These are phyloP conservation scores for Aspergillus ostianus DNA, from an alignment of 495 filamentous ascomycete species.

Conservation along the genomic window DNA sequence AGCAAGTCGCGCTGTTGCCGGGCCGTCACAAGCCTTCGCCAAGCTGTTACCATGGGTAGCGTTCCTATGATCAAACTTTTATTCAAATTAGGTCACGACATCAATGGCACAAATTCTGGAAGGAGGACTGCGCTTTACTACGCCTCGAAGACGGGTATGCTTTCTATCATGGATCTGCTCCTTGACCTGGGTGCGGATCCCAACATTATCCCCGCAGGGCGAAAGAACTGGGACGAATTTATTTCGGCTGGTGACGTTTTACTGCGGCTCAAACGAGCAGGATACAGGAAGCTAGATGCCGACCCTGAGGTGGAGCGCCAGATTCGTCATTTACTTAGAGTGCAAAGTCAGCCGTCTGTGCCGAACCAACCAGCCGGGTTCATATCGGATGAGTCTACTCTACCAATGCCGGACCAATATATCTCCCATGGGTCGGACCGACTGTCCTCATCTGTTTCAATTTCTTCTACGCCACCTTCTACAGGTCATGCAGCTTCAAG, in stretches of 20 bases:
- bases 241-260: slow-evolving; percentile 18
- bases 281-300: slow-evolving; percentile 17
- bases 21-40: slow-evolving; percentile 26
- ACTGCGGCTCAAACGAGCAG: slow-evolving; percentile 21
- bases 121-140: slow-evolving; percentile 32
- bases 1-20: slow-evolving; percentile 32
- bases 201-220: slow-evolving; percentile 25
- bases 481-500: slow-evolving; percentile 17
- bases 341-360: slow-evolving; percentile 16
- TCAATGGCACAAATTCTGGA: slow-evolving; percentile 30
- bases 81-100: slow-evolving; percentile 22
- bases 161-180: slow-evolving; percentile 27
- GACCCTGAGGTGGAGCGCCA: slow-evolving; percentile 20
- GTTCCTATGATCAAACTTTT: slow-evolving; percentile 27
- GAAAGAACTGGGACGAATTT: slow-evolving; percentile 24
- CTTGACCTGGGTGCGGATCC: slow-evolving; percentile 27
- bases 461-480: slow-evolving; percentile 16
- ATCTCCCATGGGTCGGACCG: slow-evolving; percentile 6
- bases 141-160: slow-evolving; percentile 28
- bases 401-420: slow-evolving; percentile 14
- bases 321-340: slow-evolving; percentile 16
- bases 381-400: slow-evolving; percentile 18
- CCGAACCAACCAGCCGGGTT: slow-evolving; percentile 7
- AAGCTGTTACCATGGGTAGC: slow-evolving; percentile 26
- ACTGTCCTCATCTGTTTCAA: slow-evolving; percentile 16